These are phyloP conservation scores for bread wheat (Triticum aestivum) DNA, from an alignment of 176 grass and related monocot genomes.

Conservation along the genomic window DNA sequence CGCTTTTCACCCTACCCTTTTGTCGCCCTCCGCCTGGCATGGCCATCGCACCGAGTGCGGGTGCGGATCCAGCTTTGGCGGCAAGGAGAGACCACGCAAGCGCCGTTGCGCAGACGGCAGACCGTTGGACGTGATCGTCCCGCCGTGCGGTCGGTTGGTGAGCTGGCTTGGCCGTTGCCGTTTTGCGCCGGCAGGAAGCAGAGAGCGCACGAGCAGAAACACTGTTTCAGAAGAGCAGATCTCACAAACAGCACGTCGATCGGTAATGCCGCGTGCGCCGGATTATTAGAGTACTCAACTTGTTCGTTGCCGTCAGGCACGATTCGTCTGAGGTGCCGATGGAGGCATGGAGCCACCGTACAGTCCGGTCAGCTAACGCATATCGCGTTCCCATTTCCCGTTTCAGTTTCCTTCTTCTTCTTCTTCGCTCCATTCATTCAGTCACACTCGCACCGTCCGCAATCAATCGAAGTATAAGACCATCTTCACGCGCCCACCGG, in stretches of 20 bases:
- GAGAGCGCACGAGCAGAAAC: neutral
- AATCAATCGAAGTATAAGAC: neutral
- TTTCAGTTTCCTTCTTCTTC: neutral
- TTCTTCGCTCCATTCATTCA: neutral
- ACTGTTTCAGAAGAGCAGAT: neutral
- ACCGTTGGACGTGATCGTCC: slow-evolving; percentile 19
- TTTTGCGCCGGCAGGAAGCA: neutral
- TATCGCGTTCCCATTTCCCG: neutral
- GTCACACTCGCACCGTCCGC: neutral
- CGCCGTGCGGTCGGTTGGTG: neutral
- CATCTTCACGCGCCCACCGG: too few species aligned
- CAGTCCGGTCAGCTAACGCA: neutral
- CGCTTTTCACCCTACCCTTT: neutral
- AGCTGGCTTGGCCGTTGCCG: slow-evolving; percentile 38
- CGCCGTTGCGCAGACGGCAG: neutral
- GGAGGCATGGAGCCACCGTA: neutral
- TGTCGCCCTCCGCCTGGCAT: neutral
- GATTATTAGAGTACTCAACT: neutral
- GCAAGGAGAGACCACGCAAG: slow-evolving; percentile 12
- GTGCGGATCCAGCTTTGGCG: neutral
- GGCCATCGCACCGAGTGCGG: slow-evolving; percentile 29
- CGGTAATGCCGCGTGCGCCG: neutral
- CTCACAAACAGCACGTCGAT: neutral
- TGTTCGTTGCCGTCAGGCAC: neutral
- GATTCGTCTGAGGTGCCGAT: neutral